These are phyloP conservation scores for Avena atlantica DNA, from an alignment of 176 grass and related monocot genomes.

Conservation along the genomic window DNA sequence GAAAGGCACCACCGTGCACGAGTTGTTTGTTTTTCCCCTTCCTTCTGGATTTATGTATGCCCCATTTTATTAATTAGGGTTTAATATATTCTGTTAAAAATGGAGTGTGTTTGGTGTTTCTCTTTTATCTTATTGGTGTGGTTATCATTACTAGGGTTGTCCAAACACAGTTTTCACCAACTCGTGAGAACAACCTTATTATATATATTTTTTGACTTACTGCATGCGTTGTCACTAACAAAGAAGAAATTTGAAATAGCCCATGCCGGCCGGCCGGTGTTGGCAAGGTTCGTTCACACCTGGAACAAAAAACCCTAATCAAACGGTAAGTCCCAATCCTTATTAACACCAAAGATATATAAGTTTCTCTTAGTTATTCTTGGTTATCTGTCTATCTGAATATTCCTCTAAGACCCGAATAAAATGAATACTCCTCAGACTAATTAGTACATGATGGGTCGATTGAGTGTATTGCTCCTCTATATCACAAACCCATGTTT, in stretches of 20 bases:
- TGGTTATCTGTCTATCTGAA: neutral
- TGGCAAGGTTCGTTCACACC: neutral
- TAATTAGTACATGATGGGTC: neutral
- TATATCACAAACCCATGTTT: neutral
- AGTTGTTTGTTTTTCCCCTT: neutral
- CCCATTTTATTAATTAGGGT: neutral
- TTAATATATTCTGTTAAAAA: neutral
- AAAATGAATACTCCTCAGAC: neutral
- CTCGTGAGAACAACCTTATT: neutral
- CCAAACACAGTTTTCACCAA: neutral
- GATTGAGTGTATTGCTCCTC: neutral
- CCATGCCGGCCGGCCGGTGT: neutral
- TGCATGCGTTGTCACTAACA: neutral
- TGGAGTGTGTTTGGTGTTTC: neutral
- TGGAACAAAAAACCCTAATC: neutral
- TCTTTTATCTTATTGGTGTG: neutral
- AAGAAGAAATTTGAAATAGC: neutral
- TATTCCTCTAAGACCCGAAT: neutral
- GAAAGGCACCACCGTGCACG: neutral
- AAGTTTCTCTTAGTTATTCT: neutral
- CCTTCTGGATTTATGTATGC: neutral
- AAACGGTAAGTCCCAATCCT: neutral
- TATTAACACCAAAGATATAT: conserved; percentile 2
- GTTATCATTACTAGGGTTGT: neutral
- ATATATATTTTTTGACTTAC: neutral